Conservation (phyloP, 2,329 filamentous ascomycete genomes). For the Westerdykella sp. region DNA sequence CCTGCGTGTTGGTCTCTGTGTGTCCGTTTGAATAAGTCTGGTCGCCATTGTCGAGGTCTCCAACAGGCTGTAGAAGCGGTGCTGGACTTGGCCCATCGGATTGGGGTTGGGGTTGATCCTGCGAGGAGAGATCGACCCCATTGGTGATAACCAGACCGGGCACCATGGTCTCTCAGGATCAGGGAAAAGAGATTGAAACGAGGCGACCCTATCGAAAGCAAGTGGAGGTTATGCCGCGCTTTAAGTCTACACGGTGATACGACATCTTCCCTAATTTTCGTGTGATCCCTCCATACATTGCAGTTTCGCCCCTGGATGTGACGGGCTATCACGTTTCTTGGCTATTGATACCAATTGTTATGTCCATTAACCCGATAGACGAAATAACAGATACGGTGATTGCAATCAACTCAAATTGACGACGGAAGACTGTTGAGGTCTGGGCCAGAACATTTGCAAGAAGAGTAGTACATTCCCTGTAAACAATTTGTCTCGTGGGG, state of each 20-base stretch:
- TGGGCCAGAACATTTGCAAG: slow-evolving; percentile 1
- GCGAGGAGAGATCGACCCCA: slow-evolving; percentile 2
- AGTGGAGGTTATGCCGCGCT: slow-evolving; percentile 4
- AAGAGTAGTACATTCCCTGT: background rate
- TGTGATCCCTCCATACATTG: slow-evolving; percentile 2
- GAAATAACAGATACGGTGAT: slow-evolving; percentile 1
- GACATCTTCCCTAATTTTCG: background rate
- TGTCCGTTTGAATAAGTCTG: no score
- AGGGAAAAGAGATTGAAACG: slow-evolving; percentile 2
- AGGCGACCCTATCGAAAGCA: slow-evolving; percentile 4
- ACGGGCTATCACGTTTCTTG: slow-evolving; percentile 1
- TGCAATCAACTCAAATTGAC: slow-evolving; percentile 3
- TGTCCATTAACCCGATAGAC: slow-evolving; percentile 2
- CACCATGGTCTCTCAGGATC: slow-evolving; percentile 5
- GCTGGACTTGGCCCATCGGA: no score
- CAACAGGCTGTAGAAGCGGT: no score
- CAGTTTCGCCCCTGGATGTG: background rate
- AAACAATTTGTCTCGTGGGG: background rate
- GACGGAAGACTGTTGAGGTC: background rate
- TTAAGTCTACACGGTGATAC: slow-evolving; percentile 2
- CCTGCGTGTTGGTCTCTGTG: no score
- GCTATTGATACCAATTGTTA: background rate
- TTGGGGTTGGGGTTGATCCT: slow-evolving; percentile 1
- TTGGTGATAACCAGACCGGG: slow-evolving; percentile 6
- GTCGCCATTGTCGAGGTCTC: no score